Evolutionary conservation across 2,329 filamentous ascomycete genomes (phyloP), one percentile per base, ranked within the genome.

Genomic region (Trichoderma sp.): DNA sequence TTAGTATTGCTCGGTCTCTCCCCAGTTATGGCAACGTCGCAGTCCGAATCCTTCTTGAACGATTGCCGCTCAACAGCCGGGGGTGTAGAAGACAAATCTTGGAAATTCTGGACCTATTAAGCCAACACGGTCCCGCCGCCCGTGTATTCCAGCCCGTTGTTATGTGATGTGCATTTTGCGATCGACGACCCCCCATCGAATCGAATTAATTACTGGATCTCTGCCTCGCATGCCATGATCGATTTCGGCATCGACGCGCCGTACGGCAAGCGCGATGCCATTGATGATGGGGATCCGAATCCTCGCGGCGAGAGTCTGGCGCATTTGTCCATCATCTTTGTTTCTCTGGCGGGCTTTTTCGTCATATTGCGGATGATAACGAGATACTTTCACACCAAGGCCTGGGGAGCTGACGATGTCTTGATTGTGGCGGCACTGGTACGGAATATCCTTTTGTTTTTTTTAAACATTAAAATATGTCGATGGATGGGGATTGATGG

Each of bases 171-270:
- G 65, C 65, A 53, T 31, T 24, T 68, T 53, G 63, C 6, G 63
- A 66, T 41, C 35, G 27, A 45, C 33, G 7, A n/a, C n/a, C n/a
- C 33, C 33, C 33, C 63, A 21, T 33, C 33, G 35, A 38, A 45
- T 45, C 16, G 41, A 45, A 45, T 45, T 45, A 45, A 45, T n/a
- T 53, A 53, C 14, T 33, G 41, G 65, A 68, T 18, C 65, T 33
- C 24, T 12, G 65, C 41, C 41, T 68, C 63, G 35, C 65, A 68
- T 68, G 65, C 45, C 65, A 68, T 68, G 65, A 68, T 68, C 29
- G 41, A 53, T 56, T 27, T 35, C 6, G 65, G 41, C 11, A 68
- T 68, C 65, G 24, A 68, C 41, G 65, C 41, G 65, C 41, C 41
- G 41, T 33, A 35, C 41, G 38, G 65, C 65, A 68, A 53, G 65